Evolutionary conservation across 2,329 filamentous ascomycete species (phyloP).

Genomic region (Ophiostoma sp.): DNA sequence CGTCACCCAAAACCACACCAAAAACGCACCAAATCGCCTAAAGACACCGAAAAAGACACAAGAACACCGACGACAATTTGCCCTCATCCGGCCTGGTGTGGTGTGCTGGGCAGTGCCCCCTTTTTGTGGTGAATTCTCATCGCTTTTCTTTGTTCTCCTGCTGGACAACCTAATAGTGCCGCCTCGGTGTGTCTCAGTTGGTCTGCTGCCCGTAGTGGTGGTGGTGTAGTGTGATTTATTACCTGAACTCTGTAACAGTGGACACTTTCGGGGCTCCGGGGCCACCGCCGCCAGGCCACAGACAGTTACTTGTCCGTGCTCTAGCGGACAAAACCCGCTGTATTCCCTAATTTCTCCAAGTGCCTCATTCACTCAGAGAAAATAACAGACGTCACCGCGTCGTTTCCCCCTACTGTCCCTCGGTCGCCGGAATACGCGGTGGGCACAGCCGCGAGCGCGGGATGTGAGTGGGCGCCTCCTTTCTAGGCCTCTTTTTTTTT

Average conservation of each 20-base stretch:
- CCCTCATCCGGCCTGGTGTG: not conserved
- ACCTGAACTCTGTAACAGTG: no score
- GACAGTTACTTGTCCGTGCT: not conserved
- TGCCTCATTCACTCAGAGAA: not conserved
- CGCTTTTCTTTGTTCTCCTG: conserved; percentile 11
- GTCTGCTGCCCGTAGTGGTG: not conserved
- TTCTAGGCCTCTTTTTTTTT: not conserved
- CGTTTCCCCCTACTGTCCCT: not conserved
- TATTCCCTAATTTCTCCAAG: not conserved
- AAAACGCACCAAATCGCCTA: not conserved
- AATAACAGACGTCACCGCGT: not conserved
- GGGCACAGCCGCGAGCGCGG: not conserved
- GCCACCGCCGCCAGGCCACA: not conserved
- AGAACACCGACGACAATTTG: not conserved
- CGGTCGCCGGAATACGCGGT: conserved; percentile 1
- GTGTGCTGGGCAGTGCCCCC: not conserved
- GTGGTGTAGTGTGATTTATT: not conserved
- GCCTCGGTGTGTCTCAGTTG: not conserved
- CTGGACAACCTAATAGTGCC: not conserved
- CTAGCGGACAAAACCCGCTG: not conserved
- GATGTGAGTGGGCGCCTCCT: not conserved
- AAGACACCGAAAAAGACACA: not conserved
- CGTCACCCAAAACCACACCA: not conserved
- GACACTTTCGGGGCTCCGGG: not conserved
- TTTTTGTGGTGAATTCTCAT: not conserved